These are phyloP conservation scores for Fusarium udum DNA, from an alignment of 2,329 filamentous ascomycete genomes.

Conservation along the genomic window DNA sequence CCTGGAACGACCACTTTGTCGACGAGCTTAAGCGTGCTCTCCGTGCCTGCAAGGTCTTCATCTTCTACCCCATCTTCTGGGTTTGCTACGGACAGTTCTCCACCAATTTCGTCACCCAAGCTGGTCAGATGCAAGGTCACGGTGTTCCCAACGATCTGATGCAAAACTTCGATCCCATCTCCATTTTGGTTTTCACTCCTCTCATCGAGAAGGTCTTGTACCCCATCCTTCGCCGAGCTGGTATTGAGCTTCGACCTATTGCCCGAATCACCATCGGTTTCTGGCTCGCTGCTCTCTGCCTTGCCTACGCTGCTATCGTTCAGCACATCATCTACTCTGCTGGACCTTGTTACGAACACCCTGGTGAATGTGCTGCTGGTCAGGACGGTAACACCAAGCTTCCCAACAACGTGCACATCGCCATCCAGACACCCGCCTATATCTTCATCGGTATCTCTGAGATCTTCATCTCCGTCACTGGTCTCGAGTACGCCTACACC, in stretches of 20 bases:
- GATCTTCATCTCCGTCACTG: constrained; percentile 73
- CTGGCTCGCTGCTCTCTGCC: constrained; percentile 60
- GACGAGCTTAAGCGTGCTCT: constrained; percentile 74
- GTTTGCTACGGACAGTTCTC: constrained; percentile 75
- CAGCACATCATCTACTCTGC: constrained; percentile 68
- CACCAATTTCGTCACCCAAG: constrained; percentile 73
- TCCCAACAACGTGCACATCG: constrained; percentile 61
- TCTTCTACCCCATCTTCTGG: constrained; percentile 74
- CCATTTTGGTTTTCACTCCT: constrained; percentile 73
- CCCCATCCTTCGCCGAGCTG: constrained; percentile 64
- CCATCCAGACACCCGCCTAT: constrained; percentile 63
- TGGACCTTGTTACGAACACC: constrained; percentile 60
- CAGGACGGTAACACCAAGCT: constrained; percentile 45
- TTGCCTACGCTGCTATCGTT: constrained; percentile 67
- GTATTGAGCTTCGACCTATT: constrained; percentile 71
- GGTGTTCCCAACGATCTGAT: constrained; percentile 77
- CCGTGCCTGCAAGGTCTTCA: constrained; percentile 77
- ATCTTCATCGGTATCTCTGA: constrained; percentile 67
- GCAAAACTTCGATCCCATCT: constrained; percentile 73
- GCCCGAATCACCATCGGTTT: constrained; percentile 74
- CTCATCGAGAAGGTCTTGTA: constrained; percentile 70
- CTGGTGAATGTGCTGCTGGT: constrained; percentile 51
- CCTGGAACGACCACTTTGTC: constrained; percentile 76
- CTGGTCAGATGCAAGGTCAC: constrained; percentile 64
- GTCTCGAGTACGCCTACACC: constrained; percentile 77